Conservation (phyloP, 768 basidiomycete genomes). For the Phaeolepiota aurea region DNA sequence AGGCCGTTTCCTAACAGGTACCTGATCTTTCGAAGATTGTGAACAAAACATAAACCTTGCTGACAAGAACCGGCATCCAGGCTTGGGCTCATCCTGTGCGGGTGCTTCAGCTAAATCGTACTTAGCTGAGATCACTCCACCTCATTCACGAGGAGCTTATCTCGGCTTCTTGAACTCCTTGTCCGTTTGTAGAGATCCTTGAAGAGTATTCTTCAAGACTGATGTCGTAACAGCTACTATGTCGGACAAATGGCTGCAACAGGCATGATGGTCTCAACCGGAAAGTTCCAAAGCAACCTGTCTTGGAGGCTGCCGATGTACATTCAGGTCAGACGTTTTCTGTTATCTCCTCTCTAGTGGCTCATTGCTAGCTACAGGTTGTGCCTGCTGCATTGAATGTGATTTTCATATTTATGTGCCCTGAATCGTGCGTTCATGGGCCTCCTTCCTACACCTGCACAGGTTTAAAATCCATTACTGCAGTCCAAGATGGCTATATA, state of each 20-base stretch:
- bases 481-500: slow-evolving; percentile 47
- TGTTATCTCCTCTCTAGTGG: not conserved
- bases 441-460: not conserved
- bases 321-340: slow-evolving; percentile 35
- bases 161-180: slow-evolving; percentile 46
- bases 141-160: slow-evolving; percentile 38
- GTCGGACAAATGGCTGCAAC: slow-evolving; percentile 47
- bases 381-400: slow-evolving; percentile 41
- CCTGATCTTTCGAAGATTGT: not conserved
- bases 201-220: too few relatives aligned
- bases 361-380: slow-evolving; percentile 14
- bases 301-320: slow-evolving; percentile 45
- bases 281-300: slow-evolving; percentile 27
- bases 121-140: slow-evolving; percentile 41
- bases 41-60: not conserved
- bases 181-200: slow-evolving; percentile 15
- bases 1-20: slow-evolving; percentile 43
- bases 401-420: slow-evolving; percentile 35
- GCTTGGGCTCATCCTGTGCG: slow-evolving; percentile 34
- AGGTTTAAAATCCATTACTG: not conserved
- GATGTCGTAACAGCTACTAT: slow-evolving; percentile 40
- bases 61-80: too few relatives aligned
- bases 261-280: slow-evolving; percentile 48
- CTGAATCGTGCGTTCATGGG: slow-evolving; percentile 33
- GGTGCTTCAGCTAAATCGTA: slow-evolving; percentile 42